phyloP scores from a whole-genome alignment of 1,284 basidiomycete genomes.

The Pisolithus thermaeus region DNA sequence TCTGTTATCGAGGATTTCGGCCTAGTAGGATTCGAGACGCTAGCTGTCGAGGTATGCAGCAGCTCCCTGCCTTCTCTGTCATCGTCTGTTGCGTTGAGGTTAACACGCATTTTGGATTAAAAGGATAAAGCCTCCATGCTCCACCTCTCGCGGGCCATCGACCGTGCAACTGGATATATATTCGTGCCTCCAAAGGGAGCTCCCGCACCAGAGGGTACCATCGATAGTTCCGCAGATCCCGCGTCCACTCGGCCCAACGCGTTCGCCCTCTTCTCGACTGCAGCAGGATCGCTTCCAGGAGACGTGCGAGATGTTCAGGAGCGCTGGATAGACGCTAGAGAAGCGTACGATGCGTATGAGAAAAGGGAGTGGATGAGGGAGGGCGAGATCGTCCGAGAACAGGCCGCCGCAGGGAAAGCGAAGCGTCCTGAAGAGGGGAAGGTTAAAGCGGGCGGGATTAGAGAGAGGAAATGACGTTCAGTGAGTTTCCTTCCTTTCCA shows the following conservation, averaged over 20 bases:
- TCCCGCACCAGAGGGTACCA: conserved; percentile 45
- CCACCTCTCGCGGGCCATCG: conserved; percentile 73
- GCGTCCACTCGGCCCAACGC: conserved; percentile 48
- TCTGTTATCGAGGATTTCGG: conserved; percentile 91
- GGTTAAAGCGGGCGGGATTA: conserved; percentile 13
- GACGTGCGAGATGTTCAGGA: conserved; percentile 81
- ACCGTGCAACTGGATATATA: conserved; percentile 87
- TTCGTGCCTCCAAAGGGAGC: conserved; percentile 62
- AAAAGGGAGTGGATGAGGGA: conserved; percentile 64
- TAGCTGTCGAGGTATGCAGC: conserved; percentile 80
- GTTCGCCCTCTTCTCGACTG: conserved; percentile 62
- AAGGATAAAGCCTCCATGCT: conserved; percentile 94
- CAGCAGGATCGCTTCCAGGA: conserved; percentile 50
- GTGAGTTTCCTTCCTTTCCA: no score
- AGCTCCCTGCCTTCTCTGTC: background rate
- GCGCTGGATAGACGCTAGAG: conserved; percentile 77
- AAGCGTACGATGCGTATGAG: conserved; percentile 77
- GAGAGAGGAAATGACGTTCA: conserved; percentile 23
- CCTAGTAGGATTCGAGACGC: conserved; percentile 95
- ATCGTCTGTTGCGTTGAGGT: background rate
- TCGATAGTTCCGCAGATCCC: conserved; percentile 40
- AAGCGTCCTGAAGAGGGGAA: conserved; percentile 1
- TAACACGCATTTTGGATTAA: background rate
- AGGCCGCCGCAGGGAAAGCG: conserved; percentile 12
- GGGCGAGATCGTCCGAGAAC: conserved; percentile 35